phyloP scores from a whole-genome alignment of 2,329 filamentous ascomycete species.

The Fonsecaea monophora region DNA sequence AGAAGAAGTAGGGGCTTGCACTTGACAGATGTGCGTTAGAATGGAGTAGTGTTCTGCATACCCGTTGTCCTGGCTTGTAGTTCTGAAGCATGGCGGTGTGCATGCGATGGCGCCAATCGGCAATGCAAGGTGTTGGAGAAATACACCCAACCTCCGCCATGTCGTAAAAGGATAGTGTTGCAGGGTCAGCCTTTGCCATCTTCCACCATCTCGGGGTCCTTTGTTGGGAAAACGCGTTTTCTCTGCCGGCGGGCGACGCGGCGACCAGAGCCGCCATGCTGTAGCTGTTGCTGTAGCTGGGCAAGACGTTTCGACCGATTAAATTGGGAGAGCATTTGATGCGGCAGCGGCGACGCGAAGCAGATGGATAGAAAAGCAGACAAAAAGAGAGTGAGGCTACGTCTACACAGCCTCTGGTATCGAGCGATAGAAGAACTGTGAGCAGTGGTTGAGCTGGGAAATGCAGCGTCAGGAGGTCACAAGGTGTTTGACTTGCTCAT shows the following conservation, averaged over 20 bases:
- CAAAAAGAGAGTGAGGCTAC: slow-evolving; percentile 17
- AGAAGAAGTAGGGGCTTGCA: slow-evolving; percentile 20
- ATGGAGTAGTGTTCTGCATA: slow-evolving; percentile 38
- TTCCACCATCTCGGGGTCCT: slow-evolving; percentile 50
- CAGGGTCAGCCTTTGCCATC: slow-evolving; percentile 55
- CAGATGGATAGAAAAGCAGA: slow-evolving; percentile 9
- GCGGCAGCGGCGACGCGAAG: slow-evolving; percentile 24
- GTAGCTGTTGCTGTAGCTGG: slow-evolving; percentile 43
- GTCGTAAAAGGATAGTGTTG: slow-evolving; percentile 39
- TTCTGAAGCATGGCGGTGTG: slow-evolving; percentile 39
- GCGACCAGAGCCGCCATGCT: slow-evolving; percentile 56
- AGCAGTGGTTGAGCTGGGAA: slow-evolving; percentile 3
- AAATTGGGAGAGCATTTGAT: slow-evolving; percentile 34
- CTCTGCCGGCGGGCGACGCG: slow-evolving; percentile 50
- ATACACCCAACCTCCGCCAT: slow-evolving; percentile 42
- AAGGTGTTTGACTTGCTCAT: slow-evolving; percentile 28
- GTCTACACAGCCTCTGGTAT: slow-evolving; percentile 29
- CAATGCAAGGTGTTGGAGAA: slow-evolving; percentile 41
- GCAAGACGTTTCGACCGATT: slow-evolving; percentile 17
- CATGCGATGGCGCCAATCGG: slow-evolving; percentile 43
- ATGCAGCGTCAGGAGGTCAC: slow-evolving; percentile 37
- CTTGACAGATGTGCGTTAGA: slow-evolving; percentile 32
- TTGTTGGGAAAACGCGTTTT: slow-evolving; percentile 51
- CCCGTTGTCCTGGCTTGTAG: slow-evolving; percentile 37
- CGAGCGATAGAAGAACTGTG: slow-evolving; percentile 22